Evolutionary conservation across 2,329 filamentous ascomycete genomes (phyloP), one percentile per base, ranked within the genome.

Genomic region (Ustulina deusta): DNA sequence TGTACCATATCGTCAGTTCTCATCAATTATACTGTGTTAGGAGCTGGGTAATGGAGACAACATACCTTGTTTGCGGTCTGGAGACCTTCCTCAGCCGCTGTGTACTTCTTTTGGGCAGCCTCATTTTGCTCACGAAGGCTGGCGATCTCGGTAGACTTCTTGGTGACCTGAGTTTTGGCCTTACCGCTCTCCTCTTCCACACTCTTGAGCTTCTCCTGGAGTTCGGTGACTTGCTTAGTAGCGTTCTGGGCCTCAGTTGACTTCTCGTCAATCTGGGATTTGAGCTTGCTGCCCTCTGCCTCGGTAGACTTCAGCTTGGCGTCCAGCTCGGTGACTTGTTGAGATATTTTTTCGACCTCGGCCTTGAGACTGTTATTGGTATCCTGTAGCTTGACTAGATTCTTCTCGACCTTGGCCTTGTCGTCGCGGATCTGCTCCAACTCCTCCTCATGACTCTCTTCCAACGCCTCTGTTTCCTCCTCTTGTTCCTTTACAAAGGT

Each of bases 1-100:
- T 78, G 46, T 58, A 38, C 11, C 27, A 22, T 29, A 32, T 44
- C 1, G 52, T 71, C 15, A 70, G 67, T 44, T 49, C 11, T 9
- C 15, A n/a, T 2, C 48, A 10, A 20, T 17, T 2, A 20, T 34
- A 36, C 20, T 52, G 32, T 1, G n/a, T 7, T 10, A 1, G 2
- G 6, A 6, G 36, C 9, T 42, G 11, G 11, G 9, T 17, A 10
- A 5, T 17, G 32, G 17, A 20, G 48, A 42, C 2, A 44, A 61
- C 77, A 70, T 77, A 81, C 80, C 29, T 72, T 69, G 51, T 79
- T 71, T 1, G 75, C 74, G 34, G 74, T 67, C 59, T 78, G 74
- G 7, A 84, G 74, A 56, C 81, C 76, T 22, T 79, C 79, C 29
- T 79, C 75, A 11, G 78, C 76, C 72, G 82, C 78, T 27, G 76